Evolutionary conservation across 495 filamentous ascomycete genomes (phyloP), one percentile per base, ranked within the genome.

Genomic region (Penicillium bovifimosum): DNA sequence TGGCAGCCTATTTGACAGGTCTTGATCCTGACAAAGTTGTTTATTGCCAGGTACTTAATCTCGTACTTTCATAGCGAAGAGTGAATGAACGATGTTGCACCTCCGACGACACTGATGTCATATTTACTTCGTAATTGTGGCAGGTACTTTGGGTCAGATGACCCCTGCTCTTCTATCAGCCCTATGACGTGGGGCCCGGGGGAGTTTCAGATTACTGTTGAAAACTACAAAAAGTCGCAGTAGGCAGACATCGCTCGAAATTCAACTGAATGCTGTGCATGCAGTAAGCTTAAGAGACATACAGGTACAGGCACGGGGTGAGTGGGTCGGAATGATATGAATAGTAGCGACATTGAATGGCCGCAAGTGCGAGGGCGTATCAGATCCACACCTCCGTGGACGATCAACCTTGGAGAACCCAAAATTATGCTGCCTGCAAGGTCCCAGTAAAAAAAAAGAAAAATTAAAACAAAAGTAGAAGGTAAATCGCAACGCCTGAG

Each of bases 121-220:
- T 32, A 5, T 41, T 39, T 38, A n/a, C 43, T 24, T 31, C 4
- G n/a, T n/a, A n/a, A n/a, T n/a, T n/a, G n/a, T n/a, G n/a, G 20
- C 20, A 24, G 20, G 20, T 24, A 24, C 20, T 24, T 24, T 34
- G 3, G 4, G 32, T 45, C 50, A 52, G 38, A 34, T 52, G 50
- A 47, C 51, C 14, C 1, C 14, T 18, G 10, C 2, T 39, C 16
- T 28, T 14, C 32, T 24, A 9, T 61, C 59, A 65, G 62, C 62
- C 59, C 45, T 65, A 65, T 65, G 62, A 65, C 62, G 62, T 60
- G 52, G 53, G 52, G 44, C 26, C 26, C 9, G 4, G 24, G 14
- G 9, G 35, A 0, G n/a, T 16, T 38, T 18, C 14, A 9, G 20
- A 24, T 24, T 24, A 24, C 20, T 24, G 20, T 24, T 24, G 20